Percentiles rank a stretch among this genome's conserved stretches.
Conservation (phyloP, 2,329 filamentous ascomycete genomes). For the Colletotrichum sp. region DNA sequence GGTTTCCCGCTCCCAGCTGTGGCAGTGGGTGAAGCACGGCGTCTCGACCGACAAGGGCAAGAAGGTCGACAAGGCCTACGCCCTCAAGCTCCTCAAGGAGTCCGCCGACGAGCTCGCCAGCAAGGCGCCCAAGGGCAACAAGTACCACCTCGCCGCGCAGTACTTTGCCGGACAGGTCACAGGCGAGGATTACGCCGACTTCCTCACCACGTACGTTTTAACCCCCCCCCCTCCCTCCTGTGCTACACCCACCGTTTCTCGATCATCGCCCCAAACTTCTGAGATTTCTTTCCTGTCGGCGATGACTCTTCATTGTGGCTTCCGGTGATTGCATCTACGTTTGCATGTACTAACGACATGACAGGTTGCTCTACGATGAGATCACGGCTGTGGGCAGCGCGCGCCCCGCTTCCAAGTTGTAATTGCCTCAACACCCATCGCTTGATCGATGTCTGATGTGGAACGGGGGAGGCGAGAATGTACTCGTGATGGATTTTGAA, state of each 20-base stretch:
- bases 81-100: slow-evolving; percentile 85
- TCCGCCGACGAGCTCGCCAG: slow-evolving; percentile 76
- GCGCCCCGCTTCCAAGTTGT: slow-evolving; percentile 68
- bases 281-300: background rate
- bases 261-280: background rate
- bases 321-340: background rate
- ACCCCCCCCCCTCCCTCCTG: background rate
- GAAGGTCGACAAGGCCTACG: slow-evolving; percentile 91
- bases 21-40: slow-evolving; percentile 88
- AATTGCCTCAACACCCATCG: slow-evolving; percentile 24
- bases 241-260: background rate
- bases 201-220: slow-evolving; percentile 77
- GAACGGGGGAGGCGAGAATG: background rate
- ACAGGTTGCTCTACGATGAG: slow-evolving; percentile 83
- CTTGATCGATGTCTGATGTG: background rate
- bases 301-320: slow-evolving; percentile 5
- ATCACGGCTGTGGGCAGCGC: slow-evolving; percentile 76
- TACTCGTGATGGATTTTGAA: background rate
- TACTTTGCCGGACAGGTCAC: slow-evolving; percentile 95
- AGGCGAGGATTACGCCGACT: slow-evolving; percentile 97
- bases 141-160: slow-evolving; percentile 87
- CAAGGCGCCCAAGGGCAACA: slow-evolving; percentile 86
- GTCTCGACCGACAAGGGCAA: slow-evolving; percentile 85
- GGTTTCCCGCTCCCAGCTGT: slow-evolving; percentile 91
- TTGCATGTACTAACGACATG: slow-evolving; percentile 17